These are phyloP conservation scores for Diplosphaera chodatii DNA, from an alignment of 139 green algal genomes.

Conservation along the genomic window DNA sequence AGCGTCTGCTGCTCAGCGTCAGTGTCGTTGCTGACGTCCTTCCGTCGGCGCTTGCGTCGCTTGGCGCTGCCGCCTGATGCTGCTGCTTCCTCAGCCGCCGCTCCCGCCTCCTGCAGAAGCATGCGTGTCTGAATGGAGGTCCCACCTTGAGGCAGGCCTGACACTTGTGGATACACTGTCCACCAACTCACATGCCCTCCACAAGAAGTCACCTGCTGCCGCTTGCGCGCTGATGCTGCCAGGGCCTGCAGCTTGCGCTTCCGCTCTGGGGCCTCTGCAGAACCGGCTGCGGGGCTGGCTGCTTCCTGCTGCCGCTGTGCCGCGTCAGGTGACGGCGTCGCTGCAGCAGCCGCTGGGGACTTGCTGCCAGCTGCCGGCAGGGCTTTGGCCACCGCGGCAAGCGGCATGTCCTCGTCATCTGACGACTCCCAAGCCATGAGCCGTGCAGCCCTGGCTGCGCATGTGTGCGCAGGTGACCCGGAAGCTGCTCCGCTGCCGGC, in stretches of 20 bases:
- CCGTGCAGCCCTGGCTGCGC: background rate
- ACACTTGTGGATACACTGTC: no score
- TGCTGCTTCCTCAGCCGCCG: no score
- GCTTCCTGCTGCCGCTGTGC: no score
- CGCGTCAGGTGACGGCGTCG: no score
- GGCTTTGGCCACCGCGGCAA: no score
- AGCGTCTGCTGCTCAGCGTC: no score
- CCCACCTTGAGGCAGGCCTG: no score
- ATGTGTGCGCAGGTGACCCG: background rate
- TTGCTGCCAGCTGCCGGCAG: background rate
- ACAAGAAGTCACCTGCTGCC: background rate
- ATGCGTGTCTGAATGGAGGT: no score
- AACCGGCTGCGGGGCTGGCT: no score
- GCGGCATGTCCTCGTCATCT: background rate
- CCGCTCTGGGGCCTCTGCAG: background rate
- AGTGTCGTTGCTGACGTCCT: background rate
- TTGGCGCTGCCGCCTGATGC: background rate
- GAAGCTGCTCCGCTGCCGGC: background rate
- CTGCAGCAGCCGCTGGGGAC: background rate
- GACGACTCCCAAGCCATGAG: background rate
- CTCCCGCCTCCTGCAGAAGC: background rate
- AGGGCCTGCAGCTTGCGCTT: slow-evolving; percentile 1
- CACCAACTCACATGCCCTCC: no score
- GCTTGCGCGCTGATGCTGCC: no score
- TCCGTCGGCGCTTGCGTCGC: background rate